Evolutionary conservation across 2,329 filamentous ascomycete genomes (phyloP), one percentile per base, ranked within the genome.

Genomic region (Tolypocladium inflatum): DNA sequence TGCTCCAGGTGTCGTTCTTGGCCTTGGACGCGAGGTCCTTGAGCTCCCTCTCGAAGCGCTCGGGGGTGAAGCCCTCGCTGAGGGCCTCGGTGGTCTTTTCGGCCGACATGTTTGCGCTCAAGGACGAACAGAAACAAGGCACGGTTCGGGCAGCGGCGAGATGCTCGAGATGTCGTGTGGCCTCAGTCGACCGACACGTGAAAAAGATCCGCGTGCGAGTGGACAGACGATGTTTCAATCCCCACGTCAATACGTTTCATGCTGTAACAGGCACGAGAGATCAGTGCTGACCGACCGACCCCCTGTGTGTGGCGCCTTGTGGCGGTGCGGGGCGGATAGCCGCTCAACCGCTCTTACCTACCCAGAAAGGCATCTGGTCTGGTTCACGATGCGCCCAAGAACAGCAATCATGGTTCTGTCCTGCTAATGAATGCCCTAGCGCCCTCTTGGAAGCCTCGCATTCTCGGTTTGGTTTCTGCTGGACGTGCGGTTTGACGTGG

Each of bases 41-140:
- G 57, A 84, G 78, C 63, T 85, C 81, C 59, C 73, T 72, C 64
- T 83, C 80, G 64, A 83, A 83, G 54, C 73, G 74, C 60, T 80
- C 74, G n/a, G 77, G 77, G 4, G 78, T 79, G 66, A 78, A 75
- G 43, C 73, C 65, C 56, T 70, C 61, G 17, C 68, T 59, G 59
- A 63, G 56, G 58, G 56, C 50, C 45, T 52, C 54, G 19, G 55
- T 43, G 26, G 39, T 51, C 23, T 56, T 51, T 19, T 54, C 17
- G 15, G 55, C n/a, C 42, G 53, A 42, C 55, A 51, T 54, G 48
- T 51, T 19, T 51, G 30, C 19, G 48, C 30, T 21, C 30, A 21
- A 35, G 19, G 4, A 35, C 9, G 5, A 21, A 51, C 15, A n/a
- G 48, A 21, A 21, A 17, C 30, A 51, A 21, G 48, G 15, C 48